Evolutionary conservation across 345 rosid genomes (phyloP), one percentile per base, ranked within the genome.

Genomic region (Hibiscus tridactylites): DNA sequence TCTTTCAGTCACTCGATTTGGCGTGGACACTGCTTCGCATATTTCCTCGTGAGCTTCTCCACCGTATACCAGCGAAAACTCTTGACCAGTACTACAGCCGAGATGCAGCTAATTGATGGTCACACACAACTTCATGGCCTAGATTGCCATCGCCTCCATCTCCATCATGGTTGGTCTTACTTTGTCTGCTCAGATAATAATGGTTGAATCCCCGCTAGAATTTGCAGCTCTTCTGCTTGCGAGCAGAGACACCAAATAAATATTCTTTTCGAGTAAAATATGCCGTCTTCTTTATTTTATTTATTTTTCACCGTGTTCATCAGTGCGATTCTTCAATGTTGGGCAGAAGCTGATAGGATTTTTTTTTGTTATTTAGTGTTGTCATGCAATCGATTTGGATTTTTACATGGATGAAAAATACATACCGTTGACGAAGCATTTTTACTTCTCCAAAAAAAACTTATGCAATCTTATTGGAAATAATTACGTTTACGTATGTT

Each of bases 41-140:
- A 80, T 94, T 94, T 83, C 99, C 99, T 0, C 97, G 99, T 6
- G 97, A 94, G 77, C 96, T 94, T 72, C 97, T 91, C 73, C 96
- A 91, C 70, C 97, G 99, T 80, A 90, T 94, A 68, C 99, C 99
- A 16, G 97, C 96, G 3, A 94, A 94, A 85, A 90, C 96, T 9
- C 90, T 94, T 0, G 98, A 94, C 61, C 88, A 72, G 58, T 94
- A 60, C 82, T 94, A 94, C 81, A 94, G 90, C 78, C 88, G 95
- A 44, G 97, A 91, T 66, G 76, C 88, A 29, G 52, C 82, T 59
- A 85, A 81, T 56, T 88, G 80, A 83, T 35, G n/a, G 33, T 0
- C 29, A 37, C 12, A 37, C 12, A 21, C 19, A 17, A 70, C 2
- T 31, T 37, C 35, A 4, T 8, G 11, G 4, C 11, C 2, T 9